These are phyloP conservation scores for Boletus reticulatus DNA, from an alignment of 768 basidiomycete species.

Conservation along the genomic window DNA sequence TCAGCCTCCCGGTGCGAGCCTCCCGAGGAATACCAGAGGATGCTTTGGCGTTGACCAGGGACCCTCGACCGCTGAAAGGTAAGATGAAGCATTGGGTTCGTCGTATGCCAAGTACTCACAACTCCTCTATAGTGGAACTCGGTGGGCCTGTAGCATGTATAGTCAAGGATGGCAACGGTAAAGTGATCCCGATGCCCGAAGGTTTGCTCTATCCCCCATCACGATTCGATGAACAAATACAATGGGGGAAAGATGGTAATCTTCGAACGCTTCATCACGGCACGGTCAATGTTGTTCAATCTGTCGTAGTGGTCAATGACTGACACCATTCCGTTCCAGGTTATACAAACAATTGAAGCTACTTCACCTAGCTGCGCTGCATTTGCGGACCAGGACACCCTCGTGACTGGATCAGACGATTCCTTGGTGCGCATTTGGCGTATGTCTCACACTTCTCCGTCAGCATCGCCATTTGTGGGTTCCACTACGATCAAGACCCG, in stretches of 20 bases:
- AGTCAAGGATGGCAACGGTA: constrained; percentile 42
- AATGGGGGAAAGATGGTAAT: constrained; percentile 61
- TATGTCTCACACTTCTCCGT: constrained; percentile 36
- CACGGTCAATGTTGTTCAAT: constrained; percentile 40
- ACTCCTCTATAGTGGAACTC: constrained; percentile 40
- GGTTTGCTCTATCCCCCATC: constrained; percentile 57
- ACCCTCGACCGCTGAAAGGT: constrained; percentile 57
- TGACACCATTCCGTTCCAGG: constrained; percentile 35
- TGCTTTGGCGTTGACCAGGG: constrained; percentile 63
- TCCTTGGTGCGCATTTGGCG: constrained; percentile 86
- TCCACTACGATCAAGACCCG: constrained; percentile 12
- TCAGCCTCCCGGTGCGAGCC: constrained; percentile 66
- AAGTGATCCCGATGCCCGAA: constrained; percentile 59
- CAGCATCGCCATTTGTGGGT: constrained; percentile 20
- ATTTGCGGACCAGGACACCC: constrained; percentile 69
- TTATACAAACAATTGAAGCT: constrained; percentile 76
- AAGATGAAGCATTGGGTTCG: neutral
- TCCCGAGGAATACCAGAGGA: constrained; percentile 85
- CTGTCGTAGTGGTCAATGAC: neutral
- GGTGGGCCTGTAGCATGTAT: constrained; percentile 40
- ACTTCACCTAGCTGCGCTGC: constrained; percentile 69
- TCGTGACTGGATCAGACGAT: constrained; percentile 81
- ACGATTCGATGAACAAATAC: constrained; percentile 64
- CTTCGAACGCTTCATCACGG: constrained; percentile 63
- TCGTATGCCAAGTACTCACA: neutral